phyloP scores from a whole-genome alignment of 169 alveolate genomes.

The Blepharisma undulans region DNA sequence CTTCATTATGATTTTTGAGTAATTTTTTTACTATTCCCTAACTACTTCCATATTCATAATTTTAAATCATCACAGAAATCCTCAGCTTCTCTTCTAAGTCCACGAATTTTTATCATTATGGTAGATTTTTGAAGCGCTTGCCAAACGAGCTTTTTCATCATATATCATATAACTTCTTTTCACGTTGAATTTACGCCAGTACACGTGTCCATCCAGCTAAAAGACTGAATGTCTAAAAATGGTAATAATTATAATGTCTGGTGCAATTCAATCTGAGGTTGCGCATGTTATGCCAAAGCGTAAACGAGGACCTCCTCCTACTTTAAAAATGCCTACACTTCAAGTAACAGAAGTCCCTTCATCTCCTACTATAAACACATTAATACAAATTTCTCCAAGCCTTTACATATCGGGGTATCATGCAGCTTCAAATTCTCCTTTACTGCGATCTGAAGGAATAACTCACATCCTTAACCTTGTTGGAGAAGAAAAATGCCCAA shows the following conservation, averaged over 20 bases:
- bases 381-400: not conserved
- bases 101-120: not conserved
- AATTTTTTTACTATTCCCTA: not conserved
- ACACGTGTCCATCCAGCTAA: not conserved
- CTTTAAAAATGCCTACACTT: not conserved
- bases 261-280: conserved; percentile 77
- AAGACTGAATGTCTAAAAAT: not conserved
- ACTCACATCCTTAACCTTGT: conserved; percentile 34
- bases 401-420: conserved; percentile 31
- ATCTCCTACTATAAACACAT: not conserved
- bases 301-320: conserved; percentile 26
- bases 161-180: not conserved
- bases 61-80: not conserved
- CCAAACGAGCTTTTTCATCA: not conserved
- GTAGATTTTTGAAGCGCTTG: not conserved
- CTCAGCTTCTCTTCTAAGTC: not conserved
- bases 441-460: not conserved
- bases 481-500: conserved; percentile 32
- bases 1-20: not conserved
- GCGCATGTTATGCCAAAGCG: conserved; percentile 79
- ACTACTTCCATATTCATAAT: not conserved
- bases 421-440: conserved; percentile 16
- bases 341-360: not conserved
- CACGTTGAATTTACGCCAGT: not conserved
- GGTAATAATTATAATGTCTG: not conserved